Conservation (phyloP, 306 rosid species). For the Comarum palustre region DNA sequence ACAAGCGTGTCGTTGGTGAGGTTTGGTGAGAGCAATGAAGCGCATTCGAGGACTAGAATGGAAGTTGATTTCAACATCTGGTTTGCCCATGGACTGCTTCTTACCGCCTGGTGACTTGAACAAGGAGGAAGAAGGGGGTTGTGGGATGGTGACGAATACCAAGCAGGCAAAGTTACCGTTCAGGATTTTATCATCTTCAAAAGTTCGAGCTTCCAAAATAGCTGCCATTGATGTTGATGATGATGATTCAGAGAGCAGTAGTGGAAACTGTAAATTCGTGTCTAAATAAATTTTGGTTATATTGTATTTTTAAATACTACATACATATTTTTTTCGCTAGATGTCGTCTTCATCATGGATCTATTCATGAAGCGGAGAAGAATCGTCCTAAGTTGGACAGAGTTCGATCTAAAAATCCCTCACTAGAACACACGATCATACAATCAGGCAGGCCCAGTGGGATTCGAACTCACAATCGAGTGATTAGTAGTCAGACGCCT, state of each 20-base stretch:
- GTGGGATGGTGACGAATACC: constrained; percentile 10
- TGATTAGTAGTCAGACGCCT: constrained; percentile 12
- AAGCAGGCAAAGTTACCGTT: constrained; percentile 43
- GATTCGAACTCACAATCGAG: constrained; percentile 7
- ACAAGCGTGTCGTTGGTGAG: constrained; percentile 64
- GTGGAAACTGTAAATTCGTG: constrained; percentile 20
- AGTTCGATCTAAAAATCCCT: constrained; percentile 70
- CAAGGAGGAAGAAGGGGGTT: constrained; percentile 45
- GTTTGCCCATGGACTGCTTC: constrained; percentile 75
- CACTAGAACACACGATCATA: constrained; percentile 34
- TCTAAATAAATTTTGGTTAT: neutral
- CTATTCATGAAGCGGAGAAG: constrained; percentile 49
- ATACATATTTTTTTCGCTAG: neutral
- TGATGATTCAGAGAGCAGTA: constrained; percentile 24
- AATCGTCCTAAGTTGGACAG: constrained; percentile 79
- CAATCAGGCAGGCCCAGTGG: too few relatives aligned
- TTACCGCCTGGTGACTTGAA: constrained; percentile 79
- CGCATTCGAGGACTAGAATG: constrained; percentile 67
- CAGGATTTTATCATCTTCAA: constrained; percentile 57
- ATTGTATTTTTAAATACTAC: neutral
- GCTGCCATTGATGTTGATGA: constrained; percentile 63
- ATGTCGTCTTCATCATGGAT: neutral
- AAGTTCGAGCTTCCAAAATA: constrained; percentile 62
- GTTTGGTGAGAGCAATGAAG: constrained; percentile 56
- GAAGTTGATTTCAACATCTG: constrained; percentile 85